phyloP scores from a whole-genome alignment of 139 green algal species.

The Chlorella sp. region DNA sequence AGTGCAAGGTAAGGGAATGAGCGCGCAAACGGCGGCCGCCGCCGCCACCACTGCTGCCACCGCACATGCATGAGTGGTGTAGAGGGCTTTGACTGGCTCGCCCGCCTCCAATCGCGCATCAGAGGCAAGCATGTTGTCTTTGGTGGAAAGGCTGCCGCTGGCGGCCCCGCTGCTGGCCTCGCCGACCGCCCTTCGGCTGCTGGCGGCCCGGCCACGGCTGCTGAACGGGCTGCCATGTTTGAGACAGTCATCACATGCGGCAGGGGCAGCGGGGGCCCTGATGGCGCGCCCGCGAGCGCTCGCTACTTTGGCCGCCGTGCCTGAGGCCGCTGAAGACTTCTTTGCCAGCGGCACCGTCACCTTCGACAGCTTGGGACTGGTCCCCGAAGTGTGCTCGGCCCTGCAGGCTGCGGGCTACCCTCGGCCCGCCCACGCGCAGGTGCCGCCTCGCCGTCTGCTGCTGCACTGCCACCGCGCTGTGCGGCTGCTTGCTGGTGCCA shows the following conservation, averaged over 20 bases:
- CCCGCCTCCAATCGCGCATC: no score
- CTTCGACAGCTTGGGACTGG: slow-evolving; percentile 63
- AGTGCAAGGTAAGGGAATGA: no score
- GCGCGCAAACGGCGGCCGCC: no score
- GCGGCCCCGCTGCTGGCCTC: background rate
- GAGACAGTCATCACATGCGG: background rate
- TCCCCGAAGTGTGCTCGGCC: slow-evolving; percentile 34
- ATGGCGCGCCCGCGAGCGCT: background rate
- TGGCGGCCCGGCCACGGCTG: background rate
- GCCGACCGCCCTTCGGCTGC: background rate
- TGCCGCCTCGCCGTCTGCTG: background rate
- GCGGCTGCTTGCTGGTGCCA: no score
- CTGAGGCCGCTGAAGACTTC: slow-evolving; percentile 52
- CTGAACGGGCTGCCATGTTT: background rate
- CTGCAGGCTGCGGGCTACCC: slow-evolving; percentile 57
- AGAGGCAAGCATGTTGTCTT: background rate
- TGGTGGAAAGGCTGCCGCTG: slow-evolving; percentile 10
- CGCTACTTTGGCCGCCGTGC: background rate
- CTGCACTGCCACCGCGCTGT: background rate
- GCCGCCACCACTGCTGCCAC: background rate
- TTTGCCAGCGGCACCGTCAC: slow-evolving; percentile 44
- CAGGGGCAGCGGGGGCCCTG: background rate
- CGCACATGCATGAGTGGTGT: background rate
- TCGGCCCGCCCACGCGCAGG: slow-evolving; percentile 65
- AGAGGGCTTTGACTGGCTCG: no score